Evolutionary conservation across 2,329 filamentous ascomycete species (phyloP), one percentile per base, ranked within the genome.

Genomic region (Sarocladiaceae sp.): DNA sequence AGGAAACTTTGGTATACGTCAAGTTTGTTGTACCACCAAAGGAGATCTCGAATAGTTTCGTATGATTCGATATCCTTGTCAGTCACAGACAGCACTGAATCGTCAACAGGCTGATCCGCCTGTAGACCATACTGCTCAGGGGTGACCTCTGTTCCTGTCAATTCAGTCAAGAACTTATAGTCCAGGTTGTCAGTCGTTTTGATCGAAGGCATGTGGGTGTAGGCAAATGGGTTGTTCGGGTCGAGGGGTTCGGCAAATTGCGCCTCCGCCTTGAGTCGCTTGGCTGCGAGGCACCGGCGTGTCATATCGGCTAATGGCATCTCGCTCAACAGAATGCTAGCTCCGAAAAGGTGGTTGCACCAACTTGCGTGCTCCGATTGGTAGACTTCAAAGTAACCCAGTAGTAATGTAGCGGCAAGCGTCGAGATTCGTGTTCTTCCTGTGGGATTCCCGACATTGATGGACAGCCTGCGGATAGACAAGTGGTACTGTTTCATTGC

Each of bases 21-120:
- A 75, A 97, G 94, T 68, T 96, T 96, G 60, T 82, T 86, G 65
- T 92, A 97, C 88, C 91, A 97, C 92, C 93, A 99, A 64, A 88
- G 95, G 4, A 97, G 71, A 68, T 97, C 94, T 57, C 88, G 83
- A 35, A 94, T 76, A 15, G 88, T 86, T 61, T 94, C 88, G 62
- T 88, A 96, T 36, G 81, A 84, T 56, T 90, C 85, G 46, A 96
- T 78, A 55, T 97, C 92, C 55, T 72, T 76, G 31, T 78, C 72
- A 1, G 78, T 79, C 6, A 62, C 56, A 4, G 55, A 55, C 10
- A 52, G 33, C 6, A 51, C 53, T 2, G 58, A 53, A n/a, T 59
- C 56, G 18, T 65, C 60, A 5, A 65, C 55, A 2, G 55, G 52
- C 35, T 66, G 65, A 4, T 59, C 60, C 5, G 64, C 60, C 23